Evolutionary conservation across 345 rosid species (phyloP).

Genomic region (Syzygium grande): DNA sequence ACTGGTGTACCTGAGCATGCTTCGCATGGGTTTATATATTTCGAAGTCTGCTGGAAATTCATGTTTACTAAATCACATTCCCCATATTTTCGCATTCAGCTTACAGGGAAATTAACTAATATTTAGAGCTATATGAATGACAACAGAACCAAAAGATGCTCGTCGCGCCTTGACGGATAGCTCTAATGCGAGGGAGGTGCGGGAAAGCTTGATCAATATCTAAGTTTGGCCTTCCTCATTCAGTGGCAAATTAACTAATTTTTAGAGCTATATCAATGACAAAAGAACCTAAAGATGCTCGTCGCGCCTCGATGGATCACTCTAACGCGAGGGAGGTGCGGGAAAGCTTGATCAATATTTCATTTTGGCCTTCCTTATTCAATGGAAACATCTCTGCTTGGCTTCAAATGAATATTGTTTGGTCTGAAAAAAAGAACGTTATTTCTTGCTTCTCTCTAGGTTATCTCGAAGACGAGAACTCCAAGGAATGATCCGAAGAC

Average conservation of each 20-base stretch:
- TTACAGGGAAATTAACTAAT: not conserved
- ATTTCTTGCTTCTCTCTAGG: not conserved
- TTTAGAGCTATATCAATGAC: not conserved
- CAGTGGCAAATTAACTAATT: not conserved
- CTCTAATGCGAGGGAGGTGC: not conserved
- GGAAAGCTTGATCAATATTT: not conserved
- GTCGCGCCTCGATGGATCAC: not conserved
- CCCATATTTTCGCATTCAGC: not conserved
- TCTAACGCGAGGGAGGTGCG: not conserved
- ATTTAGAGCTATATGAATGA: not conserved
- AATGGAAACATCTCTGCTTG: not conserved
- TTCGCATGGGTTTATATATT: not conserved
- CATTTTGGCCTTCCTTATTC: not conserved
- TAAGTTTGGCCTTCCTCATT: not conserved
- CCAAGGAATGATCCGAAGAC: not conserved
- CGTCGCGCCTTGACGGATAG: not conserved
- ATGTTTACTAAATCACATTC: not conserved
- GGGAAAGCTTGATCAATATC: not conserved
- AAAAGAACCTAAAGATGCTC: not conserved
- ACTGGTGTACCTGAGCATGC: not conserved
- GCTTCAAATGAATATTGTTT: not conserved
- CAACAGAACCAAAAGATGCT: not conserved
- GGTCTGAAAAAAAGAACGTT: not conserved
- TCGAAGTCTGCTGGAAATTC: not conserved
- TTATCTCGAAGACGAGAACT: not conserved